phyloP scores from a whole-genome alignment of 2,329 filamentous ascomycete genomes.

The Fusarium fujikuroi region DNA sequence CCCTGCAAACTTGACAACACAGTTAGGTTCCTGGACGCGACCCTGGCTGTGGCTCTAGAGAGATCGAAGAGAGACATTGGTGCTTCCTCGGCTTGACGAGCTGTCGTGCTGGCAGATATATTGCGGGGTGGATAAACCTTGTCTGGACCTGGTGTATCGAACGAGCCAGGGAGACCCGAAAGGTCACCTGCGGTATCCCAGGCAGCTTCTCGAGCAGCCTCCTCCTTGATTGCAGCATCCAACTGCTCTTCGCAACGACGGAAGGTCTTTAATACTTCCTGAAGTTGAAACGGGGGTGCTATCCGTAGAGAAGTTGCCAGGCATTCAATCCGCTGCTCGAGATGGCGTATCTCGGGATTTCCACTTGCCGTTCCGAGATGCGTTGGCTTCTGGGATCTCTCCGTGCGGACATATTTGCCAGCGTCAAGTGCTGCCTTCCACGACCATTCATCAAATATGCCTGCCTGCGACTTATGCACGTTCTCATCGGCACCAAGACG shows the following conservation, averaged over 20 bases:
- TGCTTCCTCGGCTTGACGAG: constrained; percentile 61
- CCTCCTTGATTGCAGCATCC: constrained; percentile 71
- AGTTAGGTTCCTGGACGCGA: constrained; percentile 68
- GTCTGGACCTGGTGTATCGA: constrained; percentile 50
- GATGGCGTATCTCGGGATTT: constrained; percentile 72
- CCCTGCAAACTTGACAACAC: constrained; percentile 63
- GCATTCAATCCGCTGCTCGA: constrained; percentile 85
- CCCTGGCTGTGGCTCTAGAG: constrained; percentile 68
- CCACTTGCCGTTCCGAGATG: constrained; percentile 69
- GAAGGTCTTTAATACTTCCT: constrained; percentile 80
- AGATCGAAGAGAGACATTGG: constrained; percentile 74
- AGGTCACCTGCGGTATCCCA: constrained; percentile 75
- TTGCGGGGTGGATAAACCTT: constrained; percentile 47
- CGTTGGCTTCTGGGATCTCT: constrained; percentile 64
- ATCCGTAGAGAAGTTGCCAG: constrained; percentile 79
- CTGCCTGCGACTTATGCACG: neutral
- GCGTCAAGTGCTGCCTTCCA: constrained; percentile 83
- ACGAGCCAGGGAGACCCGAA: constrained; percentile 66
- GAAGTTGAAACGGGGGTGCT: constrained; percentile 74
- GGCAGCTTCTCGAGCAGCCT: constrained; percentile 74
- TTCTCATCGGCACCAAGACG: constrained; percentile 60
- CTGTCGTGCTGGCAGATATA: constrained; percentile 48
- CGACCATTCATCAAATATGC: constrained; percentile 70
- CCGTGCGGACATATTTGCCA: constrained; percentile 75
- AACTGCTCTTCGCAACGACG: constrained; percentile 83